Base-by-base conservation (phyloP, 306 rosid genomes). In the Argentina anserina region DNA sequence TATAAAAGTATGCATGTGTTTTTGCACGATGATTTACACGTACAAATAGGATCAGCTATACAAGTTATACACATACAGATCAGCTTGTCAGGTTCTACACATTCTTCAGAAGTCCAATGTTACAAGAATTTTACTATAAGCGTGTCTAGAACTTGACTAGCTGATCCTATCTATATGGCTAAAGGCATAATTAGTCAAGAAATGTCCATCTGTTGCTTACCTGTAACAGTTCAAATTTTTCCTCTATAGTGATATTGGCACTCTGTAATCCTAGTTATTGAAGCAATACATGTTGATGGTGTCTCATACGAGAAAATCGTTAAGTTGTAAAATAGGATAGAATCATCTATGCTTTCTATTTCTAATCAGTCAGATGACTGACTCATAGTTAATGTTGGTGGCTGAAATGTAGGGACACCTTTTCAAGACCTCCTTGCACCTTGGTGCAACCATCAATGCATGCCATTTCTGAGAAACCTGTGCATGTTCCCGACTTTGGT, bases 391-490 rank as follows among this genome's bases (percentile, higher is more conserved):
- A 74, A 37, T 66, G 33, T 69, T 46, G 45, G 53, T 71, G 67
- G 60, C 75, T 84, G 77, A 66, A 85, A 77, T 86, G 73, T 76
- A 93, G 98, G 91, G 98, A 93, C 86, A 90, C 93, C 43, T 87
- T 78, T 86, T 89, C 87, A 55, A 78, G 75, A 65, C 92, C 93
- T 79, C 97, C 93, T 69, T 89, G 97, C 80, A 86, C 96, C 78
- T 87, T 93, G 73, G 95, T 93, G 77, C 98, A 90, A 80, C 98
- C 98, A 70, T 85, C 93, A 66, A 90, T 93, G 92, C 87, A 68
- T 50, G 81, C 87, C 76, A 72, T 75, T 65, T 31, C 80, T 5
- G 75, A 81, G 65, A 89, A 85, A 63, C 78, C 82, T 74, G 64
- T 87, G 33, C 79, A 69, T 28, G 79, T 86, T 78, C 98, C 98